phyloP scores from a whole-genome alignment of 2,329 filamentous ascomycete genomes.

The Pyrenochaeta sp. region DNA sequence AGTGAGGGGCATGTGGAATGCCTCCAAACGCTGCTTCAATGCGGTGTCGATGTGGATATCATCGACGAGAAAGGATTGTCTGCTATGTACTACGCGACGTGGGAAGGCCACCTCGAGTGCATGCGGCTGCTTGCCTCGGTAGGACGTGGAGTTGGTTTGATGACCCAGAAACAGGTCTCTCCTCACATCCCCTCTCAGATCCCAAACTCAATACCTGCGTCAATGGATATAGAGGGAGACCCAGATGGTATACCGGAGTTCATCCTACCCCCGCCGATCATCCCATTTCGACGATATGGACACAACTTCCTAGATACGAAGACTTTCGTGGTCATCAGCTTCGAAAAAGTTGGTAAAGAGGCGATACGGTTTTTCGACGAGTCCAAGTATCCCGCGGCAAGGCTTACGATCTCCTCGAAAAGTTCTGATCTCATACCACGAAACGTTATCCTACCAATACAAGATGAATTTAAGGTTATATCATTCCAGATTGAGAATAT shows the following conservation, averaged over 20 bases:
- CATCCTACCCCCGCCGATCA: conserved; percentile 93
- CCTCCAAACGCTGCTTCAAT: conserved; percentile 79
- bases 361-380: conserved; percentile 96
- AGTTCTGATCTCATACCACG: conserved; percentile 94
- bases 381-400: conserved; percentile 92
- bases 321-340: conserved; percentile 91
- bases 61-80: conserved; percentile 92
- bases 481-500: conserved; percentile 97
- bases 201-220: conserved; percentile 48
- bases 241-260: conserved; percentile 90
- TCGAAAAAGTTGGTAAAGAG: conserved; percentile 76
- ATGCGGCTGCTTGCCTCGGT: conserved; percentile 82
- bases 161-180: conserved; percentile 44
- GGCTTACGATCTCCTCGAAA: conserved; percentile 96
- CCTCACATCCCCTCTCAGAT: conserved; percentile 54
- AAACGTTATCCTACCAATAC: conserved; percentile 93
- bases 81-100: conserved; percentile 97
- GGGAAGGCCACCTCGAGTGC: conserved; percentile 95
- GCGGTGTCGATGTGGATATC: conserved; percentile 79
- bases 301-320: conserved; percentile 99
- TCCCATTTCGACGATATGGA: conserved; percentile 90
- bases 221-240: conserved; percentile 71
- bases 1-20: conserved; percentile 95
- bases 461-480: conserved; percentile 91
- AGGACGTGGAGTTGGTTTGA: conserved; percentile 44